A percentile compares a stretch with the other conserved stretches of the same genome.
Conservation (phyloP, 2,329 filamentous ascomycete species). For the Neoscytalidium dimidiatum region DNA sequence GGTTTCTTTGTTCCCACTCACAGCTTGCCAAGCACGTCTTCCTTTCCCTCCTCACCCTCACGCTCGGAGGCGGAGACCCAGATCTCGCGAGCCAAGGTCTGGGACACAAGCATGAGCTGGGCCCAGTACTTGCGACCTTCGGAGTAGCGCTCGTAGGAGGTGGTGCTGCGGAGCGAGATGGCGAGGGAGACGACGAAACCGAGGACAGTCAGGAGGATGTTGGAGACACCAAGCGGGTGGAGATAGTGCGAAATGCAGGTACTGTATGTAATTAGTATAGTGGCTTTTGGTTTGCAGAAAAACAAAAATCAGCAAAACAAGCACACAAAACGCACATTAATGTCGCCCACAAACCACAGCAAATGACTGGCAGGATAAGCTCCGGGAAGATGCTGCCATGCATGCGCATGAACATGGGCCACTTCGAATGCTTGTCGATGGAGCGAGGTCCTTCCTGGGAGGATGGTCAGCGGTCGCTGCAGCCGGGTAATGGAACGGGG, state of each 20-base stretch:
- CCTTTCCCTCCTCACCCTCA: conserved; percentile 59
- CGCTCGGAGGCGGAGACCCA: conserved; percentile 76
- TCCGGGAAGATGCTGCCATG: conserved; percentile 75
- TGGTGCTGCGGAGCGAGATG: conserved; percentile 75
- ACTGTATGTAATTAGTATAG: neutral
- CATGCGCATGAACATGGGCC: conserved; percentile 73
- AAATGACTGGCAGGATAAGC: conserved; percentile 68
- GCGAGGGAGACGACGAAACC: conserved; percentile 81
- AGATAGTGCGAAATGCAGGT: conserved; percentile 49
- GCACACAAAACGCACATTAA: conserved; percentile 49
- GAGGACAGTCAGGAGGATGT: conserved; percentile 71
- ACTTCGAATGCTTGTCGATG: conserved; percentile 72
- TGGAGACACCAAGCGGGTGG: conserved; percentile 58
- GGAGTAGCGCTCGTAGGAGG: conserved; percentile 70
- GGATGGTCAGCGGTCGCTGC: neutral
- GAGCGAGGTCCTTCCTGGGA: conserved; percentile 60
- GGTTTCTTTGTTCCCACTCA: conserved; percentile 27
- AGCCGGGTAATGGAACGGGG: conserved; percentile 27
- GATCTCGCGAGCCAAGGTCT: conserved; percentile 68
- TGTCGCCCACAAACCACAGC: conserved; percentile 67
- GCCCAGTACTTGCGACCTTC: conserved; percentile 66
- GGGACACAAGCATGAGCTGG: conserved; percentile 55
- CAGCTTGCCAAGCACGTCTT: conserved; percentile 70
- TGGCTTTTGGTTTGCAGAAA: neutral
- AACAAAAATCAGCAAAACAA: conserved; percentile 28